These are phyloP conservation scores for Amanita rimosa DNA, from an alignment of 768 basidiomycete species.

Conservation along the genomic window DNA sequence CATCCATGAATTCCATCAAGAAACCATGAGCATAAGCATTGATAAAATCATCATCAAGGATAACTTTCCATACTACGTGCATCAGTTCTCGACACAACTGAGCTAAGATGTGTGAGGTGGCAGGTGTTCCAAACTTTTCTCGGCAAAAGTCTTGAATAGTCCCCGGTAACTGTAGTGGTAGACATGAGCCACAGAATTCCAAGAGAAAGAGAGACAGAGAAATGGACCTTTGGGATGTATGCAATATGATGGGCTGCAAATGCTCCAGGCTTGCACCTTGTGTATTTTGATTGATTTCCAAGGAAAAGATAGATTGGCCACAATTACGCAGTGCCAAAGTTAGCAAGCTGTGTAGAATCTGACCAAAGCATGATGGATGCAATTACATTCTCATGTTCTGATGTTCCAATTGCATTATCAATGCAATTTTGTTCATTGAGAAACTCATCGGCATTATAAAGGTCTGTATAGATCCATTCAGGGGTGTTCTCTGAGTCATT, in stretches of 20 bases:
- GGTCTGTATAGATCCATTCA: too few species aligned
- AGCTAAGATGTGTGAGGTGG: neutral
- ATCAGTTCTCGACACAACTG: slow-evolving; percentile 23
- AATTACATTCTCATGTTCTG: neutral
- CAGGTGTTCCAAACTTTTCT: neutral
- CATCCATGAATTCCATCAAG: slow-evolving; percentile 18
- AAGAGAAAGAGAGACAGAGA: neutral
- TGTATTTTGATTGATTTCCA: neutral
- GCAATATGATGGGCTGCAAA: slow-evolving; percentile 20
- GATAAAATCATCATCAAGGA: slow-evolving; percentile 23
- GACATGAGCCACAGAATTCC: too few species aligned
- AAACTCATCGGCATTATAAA: too few species aligned
- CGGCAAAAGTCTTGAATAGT: slow-evolving; percentile 11
- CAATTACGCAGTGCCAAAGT: neutral
- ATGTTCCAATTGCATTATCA: neutral
- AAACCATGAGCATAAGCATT: slow-evolving; percentile 22
- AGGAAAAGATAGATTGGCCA: slow-evolving; percentile 1
- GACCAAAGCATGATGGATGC: slow-evolving; percentile 1
- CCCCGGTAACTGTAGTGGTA: slow-evolving; percentile 16
- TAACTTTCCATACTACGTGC: slow-evolving; percentile 19
- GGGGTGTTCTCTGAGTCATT: too few species aligned
- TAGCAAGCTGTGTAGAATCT: neutral
- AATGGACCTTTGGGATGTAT: slow-evolving; percentile 28
- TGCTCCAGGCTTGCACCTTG: slow-evolving; percentile 4
- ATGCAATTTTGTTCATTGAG: too few species aligned